phyloP scores from a whole-genome alignment of 805 yeast species.

The Naumovozyma dairenensis region DNA sequence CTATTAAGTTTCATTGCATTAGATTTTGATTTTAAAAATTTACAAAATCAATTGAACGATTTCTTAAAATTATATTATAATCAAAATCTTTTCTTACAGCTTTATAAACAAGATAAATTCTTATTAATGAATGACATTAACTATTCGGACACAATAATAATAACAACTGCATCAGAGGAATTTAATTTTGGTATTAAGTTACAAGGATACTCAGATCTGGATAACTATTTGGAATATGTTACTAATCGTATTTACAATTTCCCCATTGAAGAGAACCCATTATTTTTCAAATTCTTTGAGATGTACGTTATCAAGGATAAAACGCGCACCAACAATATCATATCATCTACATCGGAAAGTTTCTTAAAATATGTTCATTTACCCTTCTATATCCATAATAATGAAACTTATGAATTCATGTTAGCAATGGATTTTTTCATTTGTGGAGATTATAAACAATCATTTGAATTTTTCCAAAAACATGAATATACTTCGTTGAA shows the following conservation, averaged over 20 bases:
- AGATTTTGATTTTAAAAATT: constrained; percentile 29
- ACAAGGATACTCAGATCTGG: constrained; percentile 18
- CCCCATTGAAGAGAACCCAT: constrained; percentile 11
- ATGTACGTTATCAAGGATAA: constrained; percentile 11
- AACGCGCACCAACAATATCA: constrained; percentile 2
- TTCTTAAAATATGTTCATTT: constrained; percentile 13
- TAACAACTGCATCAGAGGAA: constrained; percentile 16
- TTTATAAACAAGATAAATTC: constrained; percentile 19
- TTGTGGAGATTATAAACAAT: constrained; percentile 18
- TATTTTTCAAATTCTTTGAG: constrained; percentile 14
- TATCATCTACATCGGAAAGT: neutral
- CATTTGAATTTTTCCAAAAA: constrained; percentile 20
- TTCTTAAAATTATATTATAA: constrained; percentile 21
- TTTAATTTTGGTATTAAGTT: constrained; percentile 20
- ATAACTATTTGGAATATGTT: constrained; percentile 10
- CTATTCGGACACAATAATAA: too few relatives aligned
- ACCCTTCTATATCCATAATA: constrained; percentile 15
- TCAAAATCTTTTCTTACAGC: constrained; percentile 16
- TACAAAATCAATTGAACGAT: constrained; percentile 14
- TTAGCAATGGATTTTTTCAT: constrained; percentile 19
- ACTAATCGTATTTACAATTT: constrained; percentile 10
- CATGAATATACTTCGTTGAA: constrained; percentile 18
- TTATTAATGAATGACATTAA: constrained; percentile 11
- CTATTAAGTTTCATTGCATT: constrained; percentile 30
- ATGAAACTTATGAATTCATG: constrained; percentile 20